These are phyloP conservation scores for Ophiostoma montium DNA, from an alignment of 2,329 filamentous ascomycete species.

Conservation along the genomic window DNA sequence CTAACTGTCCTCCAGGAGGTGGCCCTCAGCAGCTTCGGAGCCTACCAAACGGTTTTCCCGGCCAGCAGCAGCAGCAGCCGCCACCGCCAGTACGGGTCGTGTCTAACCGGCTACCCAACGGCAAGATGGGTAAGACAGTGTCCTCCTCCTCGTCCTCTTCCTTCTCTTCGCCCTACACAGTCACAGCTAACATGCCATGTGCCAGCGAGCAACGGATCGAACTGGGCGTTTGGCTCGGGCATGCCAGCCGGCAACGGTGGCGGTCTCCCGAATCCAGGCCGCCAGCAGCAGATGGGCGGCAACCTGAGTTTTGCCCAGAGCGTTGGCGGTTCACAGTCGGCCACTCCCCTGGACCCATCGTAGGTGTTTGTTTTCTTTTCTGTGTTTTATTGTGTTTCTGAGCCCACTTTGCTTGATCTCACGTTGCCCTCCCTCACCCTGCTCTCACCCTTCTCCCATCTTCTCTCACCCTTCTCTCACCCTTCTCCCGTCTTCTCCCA, in stretches of 20 bases:
- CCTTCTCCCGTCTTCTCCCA: neutral
- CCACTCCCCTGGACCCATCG: constrained; percentile 49
- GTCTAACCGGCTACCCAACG: constrained; percentile 47
- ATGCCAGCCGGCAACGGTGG: constrained; percentile 38
- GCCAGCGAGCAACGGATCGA: constrained; percentile 36
- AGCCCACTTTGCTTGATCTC: neutral
- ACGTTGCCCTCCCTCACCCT: neutral
- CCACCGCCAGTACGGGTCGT: constrained; percentile 17
- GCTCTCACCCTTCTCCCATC: neutral
- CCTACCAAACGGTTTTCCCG: constrained; percentile 45
- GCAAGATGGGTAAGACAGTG: constrained; percentile 50
- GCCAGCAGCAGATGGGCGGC: constrained; percentile 35
- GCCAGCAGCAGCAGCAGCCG: constrained; percentile 37
- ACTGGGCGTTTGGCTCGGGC: constrained; percentile 49
- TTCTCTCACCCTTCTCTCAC: neutral
- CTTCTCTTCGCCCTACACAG: neutral
- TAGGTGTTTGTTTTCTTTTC: constrained; percentile 29
- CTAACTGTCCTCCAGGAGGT: constrained; percentile 29
- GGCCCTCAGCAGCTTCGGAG: constrained; percentile 49
- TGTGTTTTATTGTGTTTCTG: neutral
- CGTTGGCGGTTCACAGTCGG: constrained; percentile 46
- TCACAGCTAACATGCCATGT: neutral
- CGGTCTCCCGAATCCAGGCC: constrained; percentile 27
- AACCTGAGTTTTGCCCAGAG: constrained; percentile 55
- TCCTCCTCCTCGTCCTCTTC: too few relatives aligned